These are phyloP conservation scores for Microbotryomycetes sp. DNA, from an alignment of 1,284 basidiomycete genomes.

Conservation along the genomic window DNA sequence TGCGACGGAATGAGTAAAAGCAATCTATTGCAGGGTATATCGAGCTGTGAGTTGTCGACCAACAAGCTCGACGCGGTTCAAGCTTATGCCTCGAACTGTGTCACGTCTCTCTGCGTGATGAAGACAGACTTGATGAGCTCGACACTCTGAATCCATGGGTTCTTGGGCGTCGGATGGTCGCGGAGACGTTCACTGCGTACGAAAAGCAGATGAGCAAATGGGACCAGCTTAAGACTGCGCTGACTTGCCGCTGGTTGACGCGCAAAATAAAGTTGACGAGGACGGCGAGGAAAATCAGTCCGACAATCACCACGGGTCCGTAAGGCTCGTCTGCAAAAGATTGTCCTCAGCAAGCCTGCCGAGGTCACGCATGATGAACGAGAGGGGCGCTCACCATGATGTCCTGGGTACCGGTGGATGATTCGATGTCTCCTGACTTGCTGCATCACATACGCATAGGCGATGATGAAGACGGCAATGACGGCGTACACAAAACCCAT, in stretches of 20 bases:
- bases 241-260: constrained; percentile 20
- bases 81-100: too few relatives aligned
- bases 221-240: background rate
- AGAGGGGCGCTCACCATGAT: constrained; percentile 76
- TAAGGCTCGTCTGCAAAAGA: constrained; percentile 57
- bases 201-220: background rate
- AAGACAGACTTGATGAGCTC: background rate
- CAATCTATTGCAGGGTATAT: too few relatives aligned
- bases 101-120: too few relatives aligned
- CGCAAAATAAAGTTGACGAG: constrained; percentile 79
- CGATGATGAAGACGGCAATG: constrained; percentile 46
- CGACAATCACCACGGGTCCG: constrained; percentile 73
- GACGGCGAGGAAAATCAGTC: constrained; percentile 71
- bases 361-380: too few relatives aligned
- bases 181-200: constrained; percentile 9
- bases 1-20: too few relatives aligned
- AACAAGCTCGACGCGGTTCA: too few relatives aligned
- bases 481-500: constrained; percentile 81
- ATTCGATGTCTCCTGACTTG: constrained; percentile 88
- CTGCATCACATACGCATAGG: constrained; percentile 82
- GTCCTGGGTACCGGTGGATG: constrained; percentile 77
- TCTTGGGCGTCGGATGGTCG: constrained; percentile 24
- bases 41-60: too few relatives aligned
- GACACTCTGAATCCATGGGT: constrained; percentile 18
- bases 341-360: background rate